Evolutionary conservation across 805 yeast genomes (phyloP), one percentile per base, ranked within the genome.

Genomic region (Spencermartinsiella europaea): DNA sequence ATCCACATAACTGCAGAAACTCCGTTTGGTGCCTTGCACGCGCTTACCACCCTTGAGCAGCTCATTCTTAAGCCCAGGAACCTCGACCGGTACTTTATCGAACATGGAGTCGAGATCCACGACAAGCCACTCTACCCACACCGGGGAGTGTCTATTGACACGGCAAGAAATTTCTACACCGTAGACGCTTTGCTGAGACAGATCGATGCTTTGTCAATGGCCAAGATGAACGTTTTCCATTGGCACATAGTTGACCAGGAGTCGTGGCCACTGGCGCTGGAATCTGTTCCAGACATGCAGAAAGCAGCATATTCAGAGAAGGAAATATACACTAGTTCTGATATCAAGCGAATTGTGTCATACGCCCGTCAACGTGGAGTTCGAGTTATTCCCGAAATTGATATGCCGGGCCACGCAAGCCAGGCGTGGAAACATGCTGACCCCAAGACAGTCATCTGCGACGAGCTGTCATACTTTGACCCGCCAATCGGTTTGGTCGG

Each of bases 11-110:
- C 38, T 2, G 64, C 73, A 2, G 53, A 33, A 7, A 69, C 72
- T 1, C 50, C 59, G 2, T 70, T 72, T 72, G 75, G 74, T 17
- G 72, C 67, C 1, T 54, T 70, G 37, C 66, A 68, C 50, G 73
- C 66, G 0, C 57, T 70, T 10, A 58, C 65, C 3, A 70, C 75
- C 1, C 56, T 70, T 19, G 69, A 69, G 45, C 74, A 70, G 50
- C 45, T 70, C 28, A 54, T 68, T 7, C 48, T 67, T 15, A 61
- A 59, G 38, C 59, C 64, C 28, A 54, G 59, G 7, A 60, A 63
- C 45, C 5, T 21, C 10, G 48, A 49, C 4, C 34, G 48, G 4
- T 38, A 40, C 2, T 49, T 51, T 34, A 57, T 70, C 33, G 73
- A 69, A 53, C 53, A 50, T 21, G 46, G 64, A 1, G 68, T 69